Conservation (phyloP, 257 asterid genomes). For the Thymus mandschuricus region DNA sequence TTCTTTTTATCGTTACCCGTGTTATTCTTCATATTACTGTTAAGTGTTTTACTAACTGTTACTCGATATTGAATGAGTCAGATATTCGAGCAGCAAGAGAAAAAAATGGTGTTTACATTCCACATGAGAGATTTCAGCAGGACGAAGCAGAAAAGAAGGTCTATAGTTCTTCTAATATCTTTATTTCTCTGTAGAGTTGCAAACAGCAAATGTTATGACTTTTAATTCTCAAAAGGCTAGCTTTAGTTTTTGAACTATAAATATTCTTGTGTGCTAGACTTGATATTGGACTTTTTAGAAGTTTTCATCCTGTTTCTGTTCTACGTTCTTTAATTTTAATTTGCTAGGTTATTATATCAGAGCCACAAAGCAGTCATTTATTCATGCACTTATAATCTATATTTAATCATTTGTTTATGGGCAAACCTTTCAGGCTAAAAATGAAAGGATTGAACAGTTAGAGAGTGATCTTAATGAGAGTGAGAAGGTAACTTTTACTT, state of each 20-base stretch:
- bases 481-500: conserved; percentile 52
- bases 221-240: not conserved
- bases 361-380: conserved; percentile 11
- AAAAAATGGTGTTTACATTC: conserved; percentile 82
- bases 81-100: conserved; percentile 94
- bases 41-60: not conserved
- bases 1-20: conserved; percentile 21
- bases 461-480: conserved; percentile 62
- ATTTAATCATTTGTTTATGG: conserved; percentile 15
- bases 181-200: conserved; percentile 5
- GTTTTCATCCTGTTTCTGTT: not conserved
- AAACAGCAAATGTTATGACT: not conserved
- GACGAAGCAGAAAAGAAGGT: conserved; percentile 92
- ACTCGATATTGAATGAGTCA: conserved; percentile 27
- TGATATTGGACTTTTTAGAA: not conserved
- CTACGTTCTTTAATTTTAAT: not conserved
- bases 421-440: conserved; percentile 61
- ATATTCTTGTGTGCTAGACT: not conserved
- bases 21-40: not conserved
- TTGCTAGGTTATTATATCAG: not conserved
- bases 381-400: not conserved
- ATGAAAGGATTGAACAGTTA: conserved; percentile 71
- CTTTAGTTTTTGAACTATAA: conserved; percentile 10
- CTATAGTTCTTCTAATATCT: conserved; percentile 10
- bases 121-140: conserved; percentile 78